A percentile compares a stretch with the other conserved stretches of the same genome.
These are phyloP conservation scores for Aureobasidium sp. DNA, from an alignment of 2,329 filamentous ascomycete genomes.

Conservation along the genomic window DNA sequence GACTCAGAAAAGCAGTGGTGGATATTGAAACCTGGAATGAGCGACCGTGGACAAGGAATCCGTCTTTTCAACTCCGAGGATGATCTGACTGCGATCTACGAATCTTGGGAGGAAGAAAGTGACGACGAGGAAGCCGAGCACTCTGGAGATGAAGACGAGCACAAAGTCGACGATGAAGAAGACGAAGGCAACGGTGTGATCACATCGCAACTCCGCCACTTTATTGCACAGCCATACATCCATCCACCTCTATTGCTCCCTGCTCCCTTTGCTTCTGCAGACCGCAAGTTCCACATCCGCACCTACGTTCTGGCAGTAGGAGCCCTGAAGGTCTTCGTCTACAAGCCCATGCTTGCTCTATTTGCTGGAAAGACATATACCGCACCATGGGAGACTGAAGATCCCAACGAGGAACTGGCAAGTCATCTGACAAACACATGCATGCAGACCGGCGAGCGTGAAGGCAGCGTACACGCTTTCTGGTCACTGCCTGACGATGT, in stretches of 20 bases:
- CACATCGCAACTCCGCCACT: constrained; percentile 88
- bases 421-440: constrained; percentile 93
- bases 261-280: constrained; percentile 40
- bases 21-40: constrained; percentile 98
- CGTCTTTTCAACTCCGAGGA: constrained; percentile 78
- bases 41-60: constrained; percentile 90
- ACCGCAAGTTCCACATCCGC: constrained; percentile 88
- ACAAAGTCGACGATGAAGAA: constrained; percentile 27
- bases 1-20: constrained; percentile 54
- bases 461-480: constrained; percentile 66
- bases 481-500: constrained; percentile 54
- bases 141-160: constrained; percentile 24
- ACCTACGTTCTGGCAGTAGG: constrained; percentile 82
- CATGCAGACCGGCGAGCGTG: constrained; percentile 57
- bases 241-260: constrained; percentile 71
- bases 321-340: constrained; percentile 74
- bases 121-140: constrained; percentile 32
- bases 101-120: constrained; percentile 60
- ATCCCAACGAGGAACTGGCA: constrained; percentile 50
- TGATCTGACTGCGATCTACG: constrained; percentile 80
- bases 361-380: constrained; percentile 73
- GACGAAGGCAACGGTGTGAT: constrained; percentile 54
- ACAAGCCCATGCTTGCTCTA: constrained; percentile 83
- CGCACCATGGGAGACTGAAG: constrained; percentile 47
- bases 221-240: constrained; percentile 93